Base-by-base conservation (phyloP, 768 basidiomycete genomes). In the Kwoniella heveanensis region DNA sequence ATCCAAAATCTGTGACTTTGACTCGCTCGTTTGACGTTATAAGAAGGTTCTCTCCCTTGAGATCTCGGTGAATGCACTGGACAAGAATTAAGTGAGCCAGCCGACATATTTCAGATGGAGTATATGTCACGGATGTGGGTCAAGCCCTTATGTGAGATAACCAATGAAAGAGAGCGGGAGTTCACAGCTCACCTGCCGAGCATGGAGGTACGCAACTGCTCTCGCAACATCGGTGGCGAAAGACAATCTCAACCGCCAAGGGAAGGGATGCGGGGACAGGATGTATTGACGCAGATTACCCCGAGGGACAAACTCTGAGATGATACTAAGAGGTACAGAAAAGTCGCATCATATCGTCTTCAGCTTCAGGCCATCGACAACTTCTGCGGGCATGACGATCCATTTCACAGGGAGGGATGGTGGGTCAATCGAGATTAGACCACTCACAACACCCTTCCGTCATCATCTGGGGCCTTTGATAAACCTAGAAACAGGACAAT, bases 1-100 rank as follows among this genome's bases (percentile, higher is more conserved):
- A 95, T 1, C 95, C 95, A 80, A 99, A 99, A 76, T 99, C 95
- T n/a, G 94, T 96, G 71, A 97, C 88, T 83, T 98, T 99, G 74
- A 98, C 84, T 48, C 95, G 87, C 22, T 92, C 91, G 73, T 99
- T 99, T 37, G 88, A 82, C 0, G 94, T 97, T 22, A 97, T 88
- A n/a, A 98, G 86, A 26, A 98, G 84, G 70, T 99, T 99, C 82
- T 98, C 95, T 37, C 93, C 94, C 80, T 99, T 99, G 68, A 99
- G 84, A 81, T 99, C 95, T 10, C 83, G 79, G 64, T 84, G 83
- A 56, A 84, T 82, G 65, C 82, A 83, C 77, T 83, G 64, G n/a
- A n/a, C n/a, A n/a, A n/a, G n/a, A n/a, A n/a, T n/a, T 32, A 32
- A 32, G 32, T 13, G 32, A 32, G 5, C 32, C 5, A 32, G 13